Evolutionary conservation across 345 rosid genomes (phyloP).

Genomic region (Citrus medica): DNA sequence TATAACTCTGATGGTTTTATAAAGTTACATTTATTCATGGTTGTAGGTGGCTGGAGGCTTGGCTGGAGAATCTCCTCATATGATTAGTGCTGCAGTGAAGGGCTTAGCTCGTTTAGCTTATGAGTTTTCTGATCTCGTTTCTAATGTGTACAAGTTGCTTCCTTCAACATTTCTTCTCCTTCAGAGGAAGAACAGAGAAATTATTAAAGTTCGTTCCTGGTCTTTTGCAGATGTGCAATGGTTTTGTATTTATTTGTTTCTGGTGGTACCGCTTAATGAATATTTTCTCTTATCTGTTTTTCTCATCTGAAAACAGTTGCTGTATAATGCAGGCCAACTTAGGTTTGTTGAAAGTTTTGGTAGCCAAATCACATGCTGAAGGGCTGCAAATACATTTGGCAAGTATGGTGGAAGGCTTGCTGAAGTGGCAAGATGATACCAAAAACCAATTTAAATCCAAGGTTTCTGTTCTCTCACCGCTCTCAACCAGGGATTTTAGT

Average conservation of each 20-base stretch:
- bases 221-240: not conserved
- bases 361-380: slow-evolving; percentile 86
- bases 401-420: slow-evolving; percentile 78
- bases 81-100: slow-evolving; percentile 96
- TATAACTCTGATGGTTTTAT: not conserved
- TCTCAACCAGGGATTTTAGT: not conserved
- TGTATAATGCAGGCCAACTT: slow-evolving; percentile 74
- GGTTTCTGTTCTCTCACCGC: slow-evolving; percentile 37
- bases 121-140: slow-evolving; percentile 88
- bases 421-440: slow-evolving; percentile 79
- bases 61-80: slow-evolving; percentile 92
- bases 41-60: slow-evolving; percentile 88
- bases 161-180: slow-evolving; percentile 92
- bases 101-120: slow-evolving; percentile 93
- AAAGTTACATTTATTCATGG: slow-evolving; percentile 5
- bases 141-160: slow-evolving; percentile 70
- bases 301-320: slow-evolving; percentile 14
- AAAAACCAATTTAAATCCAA: slow-evolving; percentile 89
- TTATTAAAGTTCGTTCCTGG: slow-evolving; percentile 58
- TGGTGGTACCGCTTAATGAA: not conserved
- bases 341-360: slow-evolving; percentile 86
- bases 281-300: not conserved
- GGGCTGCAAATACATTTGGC: slow-evolving; percentile 67
- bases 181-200: slow-evolving; percentile 81
- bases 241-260: not conserved